phyloP scores from a whole-genome alignment of 805 yeast species.

The Lachancea meyersii region DNA sequence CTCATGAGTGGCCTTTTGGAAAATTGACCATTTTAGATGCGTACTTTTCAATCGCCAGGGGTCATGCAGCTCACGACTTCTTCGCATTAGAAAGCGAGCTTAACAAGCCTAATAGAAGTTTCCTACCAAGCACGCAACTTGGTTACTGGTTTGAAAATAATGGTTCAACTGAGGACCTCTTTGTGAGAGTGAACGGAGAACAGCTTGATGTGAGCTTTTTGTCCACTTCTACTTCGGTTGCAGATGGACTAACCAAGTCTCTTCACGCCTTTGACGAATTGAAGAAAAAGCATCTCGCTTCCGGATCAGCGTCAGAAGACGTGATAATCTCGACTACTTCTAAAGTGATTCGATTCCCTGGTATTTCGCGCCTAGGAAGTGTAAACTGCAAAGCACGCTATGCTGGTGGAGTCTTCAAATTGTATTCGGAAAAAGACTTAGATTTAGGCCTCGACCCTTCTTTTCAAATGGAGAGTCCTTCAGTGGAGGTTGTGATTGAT shows the following conservation, averaged over 20 bases:
- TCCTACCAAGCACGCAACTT: constrained; percentile 61
- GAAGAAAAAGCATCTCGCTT: constrained; percentile 13
- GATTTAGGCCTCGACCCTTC: constrained; percentile 40
- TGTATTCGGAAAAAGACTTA: constrained; percentile 36
- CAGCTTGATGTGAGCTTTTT: constrained; percentile 59
- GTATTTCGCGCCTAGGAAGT: constrained; percentile 28
- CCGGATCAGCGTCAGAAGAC: constrained; percentile 4
- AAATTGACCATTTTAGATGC: constrained; percentile 63
- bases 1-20: constrained; percentile 55
- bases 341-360: constrained; percentile 12
- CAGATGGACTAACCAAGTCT: constrained; percentile 50
- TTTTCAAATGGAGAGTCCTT: constrained; percentile 67
- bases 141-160: constrained; percentile 26
- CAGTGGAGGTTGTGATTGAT: constrained; percentile 50
- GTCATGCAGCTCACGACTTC: constrained; percentile 44
- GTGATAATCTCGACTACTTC: constrained; percentile 9
- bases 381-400: constrained; percentile 50
- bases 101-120: constrained; percentile 52
- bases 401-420: constrained; percentile 61
- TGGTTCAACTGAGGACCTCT: constrained; percentile 39
- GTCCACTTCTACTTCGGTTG: constrained; percentile 47
- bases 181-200: constrained; percentile 57
- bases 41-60: constrained; percentile 66
- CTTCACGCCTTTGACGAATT: constrained; percentile 38
- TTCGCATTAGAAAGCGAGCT: constrained; percentile 43